phyloP scores from a whole-genome alignment of 2,329 filamentous ascomycete species.

The Atkinsonella hypoxylon region DNA sequence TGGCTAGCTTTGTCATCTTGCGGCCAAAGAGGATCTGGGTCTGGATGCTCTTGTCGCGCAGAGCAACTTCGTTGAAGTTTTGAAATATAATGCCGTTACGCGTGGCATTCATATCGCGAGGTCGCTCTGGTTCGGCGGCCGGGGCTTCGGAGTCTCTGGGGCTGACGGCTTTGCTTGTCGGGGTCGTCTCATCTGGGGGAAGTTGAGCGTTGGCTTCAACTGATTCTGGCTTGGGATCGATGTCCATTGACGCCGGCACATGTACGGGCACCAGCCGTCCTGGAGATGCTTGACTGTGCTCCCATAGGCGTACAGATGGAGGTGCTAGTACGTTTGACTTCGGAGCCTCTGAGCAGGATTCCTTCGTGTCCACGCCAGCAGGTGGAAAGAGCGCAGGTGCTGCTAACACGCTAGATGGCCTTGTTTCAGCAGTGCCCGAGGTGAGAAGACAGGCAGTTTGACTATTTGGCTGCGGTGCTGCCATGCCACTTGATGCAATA shows the following conservation, averaged over 20 bases:
- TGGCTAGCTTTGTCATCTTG: conserved; percentile 45
- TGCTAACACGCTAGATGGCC: conserved; percentile 23
- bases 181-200: conserved; percentile 6
- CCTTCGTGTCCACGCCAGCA: conserved; percentile 16
- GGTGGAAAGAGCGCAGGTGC: conserved; percentile 27
- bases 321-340: conserved; percentile 34
- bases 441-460: conserved; percentile 7
- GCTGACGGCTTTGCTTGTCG: conserved; percentile 8
- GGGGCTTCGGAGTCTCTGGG: conserved; percentile 11
- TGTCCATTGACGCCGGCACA: background rate
- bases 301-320: conserved; percentile 14
- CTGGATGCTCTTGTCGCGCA: conserved; percentile 44
- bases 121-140: conserved; percentile 3
- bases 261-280: background rate
- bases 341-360: conserved; percentile 17
- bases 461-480: conserved; percentile 10
- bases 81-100: conserved; percentile 47
- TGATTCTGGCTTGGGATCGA: background rate
- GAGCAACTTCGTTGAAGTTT: conserved; percentile 44
- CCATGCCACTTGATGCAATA: conserved; percentile 9
- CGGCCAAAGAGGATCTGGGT: conserved; percentile 47
- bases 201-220: conserved; percentile 7
- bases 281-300: background rate
- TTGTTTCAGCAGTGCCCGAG: conserved; percentile 14
- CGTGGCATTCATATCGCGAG: conserved; percentile 12